A percentile compares a stretch with the other conserved stretches of the same genome.
Conservation (phyloP, 2,329 filamentous ascomycete genomes). For the Botrytis porri region DNA sequence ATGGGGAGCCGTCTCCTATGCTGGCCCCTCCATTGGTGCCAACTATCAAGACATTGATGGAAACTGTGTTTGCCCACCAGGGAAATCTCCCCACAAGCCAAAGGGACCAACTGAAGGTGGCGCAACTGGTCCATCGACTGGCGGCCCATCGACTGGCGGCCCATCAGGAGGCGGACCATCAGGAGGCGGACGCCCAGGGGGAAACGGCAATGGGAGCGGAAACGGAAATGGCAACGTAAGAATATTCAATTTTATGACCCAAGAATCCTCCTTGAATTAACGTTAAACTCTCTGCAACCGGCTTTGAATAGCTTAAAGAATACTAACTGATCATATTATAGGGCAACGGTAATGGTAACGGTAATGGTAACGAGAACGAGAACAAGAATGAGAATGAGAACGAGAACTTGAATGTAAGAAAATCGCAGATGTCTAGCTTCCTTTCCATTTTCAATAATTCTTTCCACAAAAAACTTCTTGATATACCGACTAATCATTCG, state of each 20-base stretch:
- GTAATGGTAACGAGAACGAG: not conserved
- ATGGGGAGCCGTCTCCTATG: not conserved
- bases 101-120: not conserved
- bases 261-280: too few species aligned
- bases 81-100: not conserved
- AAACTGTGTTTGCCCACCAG: slow-evolving; percentile 1
- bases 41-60: slow-evolving; percentile 5
- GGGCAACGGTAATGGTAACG: not conserved
- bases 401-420: not conserved
- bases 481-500: not conserved
- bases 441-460: too few species aligned
- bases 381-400: not conserved
- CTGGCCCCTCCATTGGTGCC: not conserved
- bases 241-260: not conserved
- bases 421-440: not conserved
- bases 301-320: not conserved
- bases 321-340: not conserved
- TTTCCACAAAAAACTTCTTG: not conserved
- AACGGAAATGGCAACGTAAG: slow-evolving; percentile 1
- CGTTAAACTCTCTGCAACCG: not conserved
- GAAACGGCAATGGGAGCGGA: not conserved
- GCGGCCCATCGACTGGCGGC: not conserved
- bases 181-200: not conserved
- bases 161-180: not conserved
- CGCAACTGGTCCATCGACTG: not conserved